Evolutionary conservation across 108 stramenopile species (phyloP).

Genomic region (Nitzschia putrida): DNA sequence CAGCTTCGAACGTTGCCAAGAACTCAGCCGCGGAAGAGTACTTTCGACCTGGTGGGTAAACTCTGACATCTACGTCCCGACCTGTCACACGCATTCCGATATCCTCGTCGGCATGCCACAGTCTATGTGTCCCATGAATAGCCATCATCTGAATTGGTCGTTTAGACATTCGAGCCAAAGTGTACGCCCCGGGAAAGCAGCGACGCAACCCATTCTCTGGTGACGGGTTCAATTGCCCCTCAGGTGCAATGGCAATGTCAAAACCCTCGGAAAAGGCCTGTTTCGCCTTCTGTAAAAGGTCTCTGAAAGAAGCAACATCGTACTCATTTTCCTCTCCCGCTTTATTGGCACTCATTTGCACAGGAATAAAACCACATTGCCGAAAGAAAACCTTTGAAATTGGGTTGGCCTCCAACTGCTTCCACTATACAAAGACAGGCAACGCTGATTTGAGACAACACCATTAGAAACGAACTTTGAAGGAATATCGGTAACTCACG

Average conservation of each 20-base stretch:
- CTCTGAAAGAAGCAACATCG: constrained; percentile 65
- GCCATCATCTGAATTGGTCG: constrained; percentile 82
- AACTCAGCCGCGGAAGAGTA: constrained; percentile 64
- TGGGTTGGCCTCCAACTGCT: constrained; percentile 79
- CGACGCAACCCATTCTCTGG: constrained; percentile 72
- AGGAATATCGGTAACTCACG: constrained; percentile 31
- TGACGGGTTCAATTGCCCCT: constrained; percentile 83
- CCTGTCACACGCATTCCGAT: constrained; percentile 69
- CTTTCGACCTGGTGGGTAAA: constrained; percentile 51
- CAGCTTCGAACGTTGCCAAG: constrained; percentile 60
- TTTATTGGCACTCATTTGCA: constrained; percentile 80
- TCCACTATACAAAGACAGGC: constrained; percentile 57
- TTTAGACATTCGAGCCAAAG: constrained; percentile 63
- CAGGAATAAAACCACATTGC: constrained; percentile 81
- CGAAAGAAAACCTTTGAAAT: constrained; percentile 69
- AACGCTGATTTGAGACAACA: neutral
- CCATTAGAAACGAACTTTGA: neutral
- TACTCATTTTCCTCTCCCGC: constrained; percentile 79
- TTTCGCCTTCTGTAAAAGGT: constrained; percentile 58
- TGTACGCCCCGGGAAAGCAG: constrained; percentile 72
- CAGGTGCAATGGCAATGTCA: constrained; percentile 81
- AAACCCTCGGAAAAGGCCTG: constrained; percentile 76
- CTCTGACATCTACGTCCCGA: constrained; percentile 61
- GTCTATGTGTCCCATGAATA: constrained; percentile 63
- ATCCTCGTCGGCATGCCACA: constrained; percentile 76